Base-by-base conservation (phyloP, 2,329 filamentous ascomycete species). In the Colletotrichum spaethianum region DNA sequence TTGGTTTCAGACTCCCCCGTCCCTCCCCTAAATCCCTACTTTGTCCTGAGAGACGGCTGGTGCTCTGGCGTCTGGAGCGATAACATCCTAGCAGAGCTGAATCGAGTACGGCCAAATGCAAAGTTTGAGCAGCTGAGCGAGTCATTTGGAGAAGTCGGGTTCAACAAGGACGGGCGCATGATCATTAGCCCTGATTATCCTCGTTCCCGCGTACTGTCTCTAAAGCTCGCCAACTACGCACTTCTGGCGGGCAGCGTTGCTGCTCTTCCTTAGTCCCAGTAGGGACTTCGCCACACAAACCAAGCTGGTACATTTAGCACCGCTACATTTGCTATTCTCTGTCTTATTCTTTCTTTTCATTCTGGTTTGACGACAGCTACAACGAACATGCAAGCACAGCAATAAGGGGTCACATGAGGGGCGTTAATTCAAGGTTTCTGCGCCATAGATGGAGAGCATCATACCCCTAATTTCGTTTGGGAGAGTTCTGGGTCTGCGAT, bases 41-140 rank as follows among this genome's bases (percentile, higher is more conserved):
- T 94, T 78, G 83, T 92, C 67, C 82, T 94, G 52, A 83, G 86
- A 42, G 84, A 90, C 57, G 88, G 88, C 46, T 82, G 85, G 76
- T 93, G 91, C 76, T 91, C 89, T 1, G 93, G 93, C 6, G 87
- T 95, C 2, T 95, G 93, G 93, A 94, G 90, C 78, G 89, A 92
- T 11, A 79, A 83, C 9, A 94, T 94, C 56, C 82, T 94, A 12
- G 83, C 87, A 31, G 86, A 89, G 69, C 86, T 95, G 64, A 84
- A 86, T 40, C 83, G 85, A 46, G 86, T 89, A 16, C 87, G 92
- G 7, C 92, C 92, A 0, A 80, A 83, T 1, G 87, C 87, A 4
- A 81, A 83, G 1, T 94, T 92, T 76, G 84, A 88, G 53, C 89
- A 93, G 75, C 84, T 93, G 67, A 85, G 87, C 16, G 91, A 93